Base-by-base conservation (phyloP, 768 basidiomycete genomes). In the Pleurotus salmoneostramineus region DNA sequence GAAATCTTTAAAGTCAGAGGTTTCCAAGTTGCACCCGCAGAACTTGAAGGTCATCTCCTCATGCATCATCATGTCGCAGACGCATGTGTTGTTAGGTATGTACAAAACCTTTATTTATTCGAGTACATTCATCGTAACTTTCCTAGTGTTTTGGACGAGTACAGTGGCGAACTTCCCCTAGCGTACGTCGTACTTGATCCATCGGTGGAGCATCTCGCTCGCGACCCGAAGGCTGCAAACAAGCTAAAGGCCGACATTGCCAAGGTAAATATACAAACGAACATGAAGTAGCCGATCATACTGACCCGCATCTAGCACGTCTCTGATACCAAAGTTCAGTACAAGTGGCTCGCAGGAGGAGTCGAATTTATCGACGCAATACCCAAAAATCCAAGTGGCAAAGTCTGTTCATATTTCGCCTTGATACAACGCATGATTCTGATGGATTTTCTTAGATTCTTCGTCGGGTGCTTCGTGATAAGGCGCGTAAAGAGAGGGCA, bases 361-460 rank as follows among this genome's bases (percentile, higher is more conserved):
- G 75, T 89, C 3, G 81, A 83, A 60, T 83, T 88, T 58, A 75
- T 86, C 27, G 80, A 86, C 45, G 69, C 66, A 1, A 80, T 89
- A 42, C 88, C 87, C 2, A 88, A 85, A 75, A 88, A 85, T 62
- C 83, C 87, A 2, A 85, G 84, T 21, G 87, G 88, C n/a, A 87
- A 87, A 66, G 76, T 85, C 34, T 68, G 82, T 63, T 12, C 52
- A 12, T 31, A 45, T 3, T 17, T 32, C 10, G 11, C 15, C 21
- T 32, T 37, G n/a, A 33, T 34, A 34, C 17, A n/a, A 33, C 35
- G 15, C 8, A 42, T 31, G 46, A 45, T 47, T 34, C 51, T 4
- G 21, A 35, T 43, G n/a, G 43, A 47, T 50, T 46, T 6, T 48
- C 78, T 77, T 43, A 55, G 47, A 58, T 61, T 37, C 70, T 82